Base-by-base conservation (phyloP, 2,329 filamentous ascomycete genomes). In the Geosmithia morbida region DNA sequence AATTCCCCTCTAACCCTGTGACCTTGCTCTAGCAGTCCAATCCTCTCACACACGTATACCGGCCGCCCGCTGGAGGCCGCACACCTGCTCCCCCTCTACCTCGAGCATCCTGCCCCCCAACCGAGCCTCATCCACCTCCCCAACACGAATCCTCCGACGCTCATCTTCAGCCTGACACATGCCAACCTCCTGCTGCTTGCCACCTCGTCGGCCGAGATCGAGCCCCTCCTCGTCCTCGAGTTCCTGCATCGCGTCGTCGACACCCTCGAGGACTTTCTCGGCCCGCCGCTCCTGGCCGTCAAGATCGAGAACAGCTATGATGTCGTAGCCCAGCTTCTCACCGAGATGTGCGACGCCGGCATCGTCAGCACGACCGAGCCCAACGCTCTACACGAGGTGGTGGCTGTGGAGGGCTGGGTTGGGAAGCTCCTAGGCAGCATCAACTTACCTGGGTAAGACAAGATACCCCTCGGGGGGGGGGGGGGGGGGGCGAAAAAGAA, bases 261-360 rank as follows among this genome's bases (percentile, higher is more conserved):
- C 71, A 83, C 85, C 13, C 76, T 98, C 33, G 90, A 97, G 66
- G 90, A 96, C 59, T 97, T 96, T 61, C 73, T 98, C 7, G 89
- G 90, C 49, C 81, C 87, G 43, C 92, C 92, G 14, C 67, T 98
- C 45, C 70, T 96, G 49, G 83, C 88, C 18, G 77, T 76, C 59
- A 95, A 92, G 69, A 83, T 98, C 53, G 88, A 96, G 64, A 76
- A 72, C 54, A 88, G 80, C 64, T 97, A 97, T 66, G 87, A 97
- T 77, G 83, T 97, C 26, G 85, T 94, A 33, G 89, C 89, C 17
- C 92, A 98, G 66, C 69, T 98, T 22, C 72, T 97, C 50, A 87
- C 82, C 51, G 92, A 98, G 66, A 94, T 98, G 85, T 96, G 92
- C 61, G 92, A 98, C 70, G 87, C 82, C 41, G 92, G 92, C 16